Base-by-base conservation (phyloP, 208 protist genomes). In the Acanthamoeba sp. region DNA sequence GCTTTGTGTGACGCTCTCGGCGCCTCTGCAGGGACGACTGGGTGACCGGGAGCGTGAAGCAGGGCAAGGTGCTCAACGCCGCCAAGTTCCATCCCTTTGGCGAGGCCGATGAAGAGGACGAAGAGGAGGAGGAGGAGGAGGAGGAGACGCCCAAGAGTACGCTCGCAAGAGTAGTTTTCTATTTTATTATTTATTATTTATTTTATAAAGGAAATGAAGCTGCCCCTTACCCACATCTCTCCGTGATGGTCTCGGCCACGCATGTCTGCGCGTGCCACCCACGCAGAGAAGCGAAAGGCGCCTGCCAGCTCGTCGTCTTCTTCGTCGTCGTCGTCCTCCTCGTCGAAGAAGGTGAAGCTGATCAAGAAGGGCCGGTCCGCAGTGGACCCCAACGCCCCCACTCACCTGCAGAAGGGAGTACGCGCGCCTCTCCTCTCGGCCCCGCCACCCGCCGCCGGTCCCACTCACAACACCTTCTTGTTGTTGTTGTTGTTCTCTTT, bases 331-430 rank as follows among this genome's bases (percentile, higher is more conserved):
- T 55, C 50, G 2, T 89, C 50, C 18, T 66, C 80, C 0, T 89
- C 55, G 0, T 20, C 66, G 4, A 93, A 93, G 69, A 93, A 93
- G 48, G 52, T 93, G 50, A 93, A 93, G 71, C 42, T 93, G n/a
- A 84, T 93, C 36, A 93, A 93, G 71, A 93, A 93, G 69, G 90
- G 90, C 32, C 59, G 90, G 24, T 76, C 66, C 6, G 90, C 90
- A 22, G 90, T 93, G 27, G 90, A 93, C 48, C 34, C 64, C 20
- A 9, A 93, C 50, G 32, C 69, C 0, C 90, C 90, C 22, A 10
- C 36, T 12, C 66, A 93, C 38, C 2, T 93, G 18, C 90, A 93
- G 84, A 52, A 93, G 42, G 71, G 50, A 6, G 90, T 93, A 84
- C 48, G 1, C n/a, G 20, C 29, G 4, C 80, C 50, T 88, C 20